These are phyloP conservation scores for Lecanicillium sp. DNA, from an alignment of 2,329 filamentous ascomycete genomes.

Conservation along the genomic window DNA sequence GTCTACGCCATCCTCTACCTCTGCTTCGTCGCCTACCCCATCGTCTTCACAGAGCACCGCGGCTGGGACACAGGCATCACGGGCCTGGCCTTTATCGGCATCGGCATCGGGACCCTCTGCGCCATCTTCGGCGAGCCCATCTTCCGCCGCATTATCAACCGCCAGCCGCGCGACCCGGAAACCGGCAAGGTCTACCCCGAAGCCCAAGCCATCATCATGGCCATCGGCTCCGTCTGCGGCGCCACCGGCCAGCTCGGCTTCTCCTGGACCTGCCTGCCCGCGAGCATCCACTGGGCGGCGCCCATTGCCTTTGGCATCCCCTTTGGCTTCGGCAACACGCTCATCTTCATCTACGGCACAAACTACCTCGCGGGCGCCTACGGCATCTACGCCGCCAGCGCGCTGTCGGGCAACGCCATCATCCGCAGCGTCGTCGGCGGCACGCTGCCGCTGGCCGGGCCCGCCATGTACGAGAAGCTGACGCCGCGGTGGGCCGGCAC, in stretches of 20 bases:
- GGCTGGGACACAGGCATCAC: conserved; percentile 67
- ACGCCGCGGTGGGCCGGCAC: conserved; percentile 69
- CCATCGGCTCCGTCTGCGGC: conserved; percentile 61
- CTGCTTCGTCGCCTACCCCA: conserved; percentile 80
- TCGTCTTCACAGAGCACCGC: conserved; percentile 64
- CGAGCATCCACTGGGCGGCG: conserved; percentile 65
- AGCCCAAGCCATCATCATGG: conserved; percentile 68
- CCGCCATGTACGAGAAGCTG: conserved; percentile 56
- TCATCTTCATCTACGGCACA: conserved; percentile 68
- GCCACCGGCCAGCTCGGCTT: conserved; percentile 77
- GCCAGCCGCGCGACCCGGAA: conserved; percentile 60
- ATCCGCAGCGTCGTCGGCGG: conserved; percentile 61
- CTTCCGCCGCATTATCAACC: conserved; percentile 66
- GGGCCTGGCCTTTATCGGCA: conserved; percentile 67
- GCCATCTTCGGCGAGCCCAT: conserved; percentile 57
- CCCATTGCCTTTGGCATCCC: conserved; percentile 67
- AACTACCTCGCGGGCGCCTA: conserved; percentile 71
- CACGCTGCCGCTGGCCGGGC: conserved; percentile 63
- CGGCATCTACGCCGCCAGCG: conserved; percentile 68
- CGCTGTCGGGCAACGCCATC: conserved; percentile 67
- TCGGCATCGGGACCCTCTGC: conserved; percentile 51
- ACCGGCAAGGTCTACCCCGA: conserved; percentile 67
- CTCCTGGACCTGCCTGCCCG: conserved; percentile 70
- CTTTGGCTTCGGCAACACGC: conserved; percentile 65
- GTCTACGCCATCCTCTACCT: conserved; percentile 77